phyloP scores from a whole-genome alignment of 306 rosid species.

The Vigna hirtella region DNA sequence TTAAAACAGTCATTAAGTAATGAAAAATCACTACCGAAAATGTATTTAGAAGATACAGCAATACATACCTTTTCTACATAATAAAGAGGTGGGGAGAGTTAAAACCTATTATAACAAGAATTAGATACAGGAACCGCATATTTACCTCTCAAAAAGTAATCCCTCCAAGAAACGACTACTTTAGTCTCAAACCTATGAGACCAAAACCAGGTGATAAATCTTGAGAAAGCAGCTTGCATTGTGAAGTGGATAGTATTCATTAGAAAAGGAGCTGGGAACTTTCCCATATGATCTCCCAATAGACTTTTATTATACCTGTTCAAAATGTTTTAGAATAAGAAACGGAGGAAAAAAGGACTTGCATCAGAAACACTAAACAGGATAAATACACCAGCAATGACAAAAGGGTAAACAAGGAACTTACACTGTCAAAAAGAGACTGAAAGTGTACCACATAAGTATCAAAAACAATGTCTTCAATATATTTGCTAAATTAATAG shows the following conservation, averaged over 20 bases:
- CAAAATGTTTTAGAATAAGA: conserved; percentile 46
- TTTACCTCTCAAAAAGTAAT: conserved; percentile 86
- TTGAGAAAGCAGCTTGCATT: conserved; percentile 92
- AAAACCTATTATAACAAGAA: conserved; percentile 15
- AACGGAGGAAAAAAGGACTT: neutral
- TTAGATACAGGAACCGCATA: conserved; percentile 14
- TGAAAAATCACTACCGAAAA: conserved; percentile 22
- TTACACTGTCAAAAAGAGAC: conserved; percentile 96
- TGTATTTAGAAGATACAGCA: conserved; percentile 26
- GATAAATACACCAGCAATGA: conserved; percentile 15
- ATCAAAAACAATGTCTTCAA: conserved; percentile 85
- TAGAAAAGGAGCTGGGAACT: conserved; percentile 93
- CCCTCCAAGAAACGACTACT: conserved; percentile 91
- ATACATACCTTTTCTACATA: conserved; percentile 21
- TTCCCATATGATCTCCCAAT: conserved; percentile 91
- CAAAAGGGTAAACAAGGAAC: conserved; percentile 48
- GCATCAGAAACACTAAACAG: conserved; percentile 24
- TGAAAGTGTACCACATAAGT: conserved; percentile 89
- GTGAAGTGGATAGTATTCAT: conserved; percentile 91
- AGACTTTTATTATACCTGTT: conserved; percentile 93
- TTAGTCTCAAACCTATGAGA: conserved; percentile 68
- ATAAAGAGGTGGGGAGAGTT: conserved; percentile 30
- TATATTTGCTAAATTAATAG: conserved; percentile 59
- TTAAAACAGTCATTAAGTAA: neutral
- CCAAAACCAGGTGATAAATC: conserved; percentile 87